Conservation (phyloP, 805 yeast genomes). For the Myxozyma neglecta region DNA sequence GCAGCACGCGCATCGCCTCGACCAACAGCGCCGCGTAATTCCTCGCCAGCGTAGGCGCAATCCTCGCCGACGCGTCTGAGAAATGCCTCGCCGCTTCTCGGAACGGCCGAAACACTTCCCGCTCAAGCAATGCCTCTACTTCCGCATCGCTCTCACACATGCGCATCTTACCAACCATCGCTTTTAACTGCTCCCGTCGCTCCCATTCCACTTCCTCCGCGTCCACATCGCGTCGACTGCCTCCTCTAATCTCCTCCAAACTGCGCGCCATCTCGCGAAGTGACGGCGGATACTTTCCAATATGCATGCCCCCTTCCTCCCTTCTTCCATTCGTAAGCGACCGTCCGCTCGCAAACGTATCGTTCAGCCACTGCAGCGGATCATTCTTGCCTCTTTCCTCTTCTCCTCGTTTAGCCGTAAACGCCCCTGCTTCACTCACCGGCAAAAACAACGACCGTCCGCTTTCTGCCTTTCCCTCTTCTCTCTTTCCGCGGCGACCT, state of each 20-base stretch:
- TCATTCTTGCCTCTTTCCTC: not conserved
- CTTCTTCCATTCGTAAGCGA: too few relatives aligned
- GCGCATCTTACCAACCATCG: conserved; percentile 12
- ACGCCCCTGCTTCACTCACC: not conserved
- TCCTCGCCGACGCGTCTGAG: conserved; percentile 9
- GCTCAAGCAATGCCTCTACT: conserved; percentile 13
- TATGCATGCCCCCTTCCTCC: not conserved
- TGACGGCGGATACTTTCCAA: conserved; percentile 18
- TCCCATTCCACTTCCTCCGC: conserved; percentile 17
- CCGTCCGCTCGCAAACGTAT: not conserved
- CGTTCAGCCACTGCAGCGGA: conserved; percentile 21
- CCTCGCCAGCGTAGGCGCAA: conserved; percentile 14
- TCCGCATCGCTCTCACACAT: conserved; percentile 21
- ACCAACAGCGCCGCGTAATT: conserved; percentile 26
- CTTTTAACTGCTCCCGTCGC: conserved; percentile 10
- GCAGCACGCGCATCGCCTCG: conserved; percentile 23
- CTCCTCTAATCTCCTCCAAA: conserved; percentile 1
- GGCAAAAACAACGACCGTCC: not conserved
- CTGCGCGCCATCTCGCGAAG: conserved; percentile 17
- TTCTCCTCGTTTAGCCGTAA: too few relatives aligned
- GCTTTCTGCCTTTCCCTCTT: not conserved
- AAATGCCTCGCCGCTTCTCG: conserved; percentile 14
- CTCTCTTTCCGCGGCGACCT: not conserved
- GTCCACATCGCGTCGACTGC: not conserved
- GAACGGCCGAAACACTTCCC: conserved; percentile 24